Conservation (phyloP, 2,329 filamentous ascomycete species). For the Laburnicola sp. region DNA sequence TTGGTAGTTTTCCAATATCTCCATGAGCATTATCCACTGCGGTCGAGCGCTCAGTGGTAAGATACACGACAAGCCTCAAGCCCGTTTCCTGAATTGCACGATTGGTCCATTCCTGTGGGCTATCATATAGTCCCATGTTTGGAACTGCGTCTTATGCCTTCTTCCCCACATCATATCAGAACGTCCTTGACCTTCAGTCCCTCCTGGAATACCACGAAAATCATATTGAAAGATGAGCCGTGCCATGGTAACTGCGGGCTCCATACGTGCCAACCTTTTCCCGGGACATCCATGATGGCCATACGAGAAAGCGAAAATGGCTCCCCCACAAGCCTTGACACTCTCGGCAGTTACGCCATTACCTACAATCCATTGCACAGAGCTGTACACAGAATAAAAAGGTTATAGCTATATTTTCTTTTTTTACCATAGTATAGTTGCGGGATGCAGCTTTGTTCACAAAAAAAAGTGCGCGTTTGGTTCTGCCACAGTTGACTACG, state of each 20-base stretch:
- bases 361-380: constrained; percentile 23
- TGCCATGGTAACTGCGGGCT: constrained; percentile 9
- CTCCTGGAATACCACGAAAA: constrained; percentile 10
- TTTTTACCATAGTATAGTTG: too few relatives aligned
- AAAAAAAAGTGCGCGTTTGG: too few relatives aligned
- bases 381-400: too few relatives aligned
- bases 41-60: too few relatives aligned
- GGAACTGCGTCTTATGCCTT: constrained; percentile 13
- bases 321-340: constrained; percentile 7
- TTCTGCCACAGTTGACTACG: too few relatives aligned
- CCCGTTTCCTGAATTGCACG: neutral
- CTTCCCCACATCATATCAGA: constrained; percentile 10
- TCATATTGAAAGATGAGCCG: constrained; percentile 9
- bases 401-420: too few relatives aligned
- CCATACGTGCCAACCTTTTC: constrained; percentile 9
- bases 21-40: too few relatives aligned
- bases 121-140: constrained; percentile 9
- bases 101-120: constrained; percentile 12
- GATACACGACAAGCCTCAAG: too few relatives aligned
- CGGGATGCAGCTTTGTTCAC: too few relatives aligned
- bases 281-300: constrained; percentile 6
- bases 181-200: constrained; percentile 3
- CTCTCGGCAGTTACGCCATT: constrained; percentile 9
- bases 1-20: too few relatives aligned
- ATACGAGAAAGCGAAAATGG: constrained; percentile 11